Conservation (phyloP, 345 rosid genomes). For the Salix dunnii region DNA sequence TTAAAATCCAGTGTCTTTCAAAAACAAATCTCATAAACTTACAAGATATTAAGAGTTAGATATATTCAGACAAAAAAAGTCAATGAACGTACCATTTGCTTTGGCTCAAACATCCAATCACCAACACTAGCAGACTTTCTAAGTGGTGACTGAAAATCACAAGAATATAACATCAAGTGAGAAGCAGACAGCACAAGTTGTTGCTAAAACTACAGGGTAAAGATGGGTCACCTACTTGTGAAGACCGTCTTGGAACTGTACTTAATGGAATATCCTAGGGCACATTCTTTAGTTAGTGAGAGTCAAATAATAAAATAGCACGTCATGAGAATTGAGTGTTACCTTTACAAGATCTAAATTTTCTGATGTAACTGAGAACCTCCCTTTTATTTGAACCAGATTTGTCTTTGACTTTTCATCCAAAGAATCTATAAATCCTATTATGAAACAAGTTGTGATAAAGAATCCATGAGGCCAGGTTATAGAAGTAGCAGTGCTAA, state of each 20-base stretch:
- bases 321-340: constrained; percentile 21
- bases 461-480: neutral
- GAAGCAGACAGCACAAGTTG: constrained; percentile 11
- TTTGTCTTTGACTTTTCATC: constrained; percentile 91
- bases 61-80: neutral
- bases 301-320: constrained; percentile 13
- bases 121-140: constrained; percentile 97
- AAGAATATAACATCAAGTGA: constrained; percentile 20
- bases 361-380: constrained; percentile 97
- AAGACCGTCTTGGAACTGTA: constrained; percentile 70
- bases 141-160: constrained; percentile 68
- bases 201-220: constrained; percentile 12
- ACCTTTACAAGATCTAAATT: constrained; percentile 94
- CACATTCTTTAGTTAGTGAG: constrained; percentile 46
- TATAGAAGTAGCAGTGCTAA: neutral
- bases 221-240: constrained; percentile 64
- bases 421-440: constrained; percentile 87
- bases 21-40: neutral
- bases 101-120: constrained; percentile 76
- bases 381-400: constrained; percentile 91
- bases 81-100: constrained; percentile 48
- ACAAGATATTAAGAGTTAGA: constrained; percentile 4
- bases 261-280: constrained; percentile 83
- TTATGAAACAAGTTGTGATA: neutral
- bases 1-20: neutral